A percentile compares a stretch with the other conserved stretches of the same genome.
phyloP scores from a whole-genome alignment of 1,284 basidiomycete species.

The Boletellus deceptivus region DNA sequence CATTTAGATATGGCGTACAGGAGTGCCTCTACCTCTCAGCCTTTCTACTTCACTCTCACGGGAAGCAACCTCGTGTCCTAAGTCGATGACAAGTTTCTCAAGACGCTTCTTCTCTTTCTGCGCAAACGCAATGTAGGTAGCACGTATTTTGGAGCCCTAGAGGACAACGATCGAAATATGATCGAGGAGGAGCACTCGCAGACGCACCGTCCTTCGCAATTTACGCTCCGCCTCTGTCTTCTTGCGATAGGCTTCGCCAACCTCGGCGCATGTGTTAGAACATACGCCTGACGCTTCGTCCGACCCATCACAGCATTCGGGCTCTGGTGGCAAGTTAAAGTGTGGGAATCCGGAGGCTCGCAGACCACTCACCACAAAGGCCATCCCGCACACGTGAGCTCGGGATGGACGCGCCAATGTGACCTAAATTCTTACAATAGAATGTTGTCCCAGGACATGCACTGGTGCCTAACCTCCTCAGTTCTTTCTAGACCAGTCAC shows the following conservation, averaged over 20 bases:
- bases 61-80: constrained; percentile 57
- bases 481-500: neutral
- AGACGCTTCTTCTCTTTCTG: constrained; percentile 84
- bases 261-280: constrained; percentile 73
- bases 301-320: constrained; percentile 96
- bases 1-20: neutral
- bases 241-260: constrained; percentile 70
- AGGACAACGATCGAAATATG: neutral
- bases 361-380: constrained; percentile 74
- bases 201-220: constrained; percentile 72
- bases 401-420: constrained; percentile 78
- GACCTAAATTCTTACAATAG: constrained; percentile 88
- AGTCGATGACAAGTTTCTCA: constrained; percentile 54
- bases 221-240: constrained; percentile 71
- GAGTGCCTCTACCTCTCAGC: constrained; percentile 51
- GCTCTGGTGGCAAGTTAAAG: constrained; percentile 52
- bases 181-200: neutral
- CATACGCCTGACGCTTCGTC: constrained; percentile 86
- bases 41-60: constrained; percentile 70
- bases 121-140: constrained; percentile 84
- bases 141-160: constrained; percentile 88
- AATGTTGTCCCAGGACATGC: constrained; percentile 81
- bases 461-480: constrained; percentile 64
- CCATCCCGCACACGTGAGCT: constrained; percentile 92
- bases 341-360: neutral